These are phyloP conservation scores for Kalmanozyma brasiliensis DNA, from an alignment of 1,284 basidiomycete genomes.

Conservation along the genomic window DNA sequence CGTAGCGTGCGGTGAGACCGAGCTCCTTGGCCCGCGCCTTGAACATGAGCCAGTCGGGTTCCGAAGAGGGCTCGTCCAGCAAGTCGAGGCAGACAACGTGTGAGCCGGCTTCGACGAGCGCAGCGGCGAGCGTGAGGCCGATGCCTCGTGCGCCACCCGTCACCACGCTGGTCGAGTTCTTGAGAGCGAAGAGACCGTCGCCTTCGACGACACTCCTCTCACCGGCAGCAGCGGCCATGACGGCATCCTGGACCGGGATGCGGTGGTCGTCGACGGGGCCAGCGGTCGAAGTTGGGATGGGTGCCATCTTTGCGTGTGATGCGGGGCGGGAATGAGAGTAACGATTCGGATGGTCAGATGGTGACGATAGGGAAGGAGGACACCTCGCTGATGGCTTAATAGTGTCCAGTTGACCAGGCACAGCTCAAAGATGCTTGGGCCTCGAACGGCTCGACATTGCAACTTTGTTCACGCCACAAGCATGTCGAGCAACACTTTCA, in stretches of 20 bases:
- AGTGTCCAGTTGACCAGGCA: too few relatives aligned
- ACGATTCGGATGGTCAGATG: too few relatives aligned
- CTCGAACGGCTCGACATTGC: too few relatives aligned
- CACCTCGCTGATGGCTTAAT: too few relatives aligned
- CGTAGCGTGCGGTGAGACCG: slow-evolving; percentile 73
- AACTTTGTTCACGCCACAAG: too few relatives aligned
- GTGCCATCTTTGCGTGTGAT: slow-evolving; percentile 5
- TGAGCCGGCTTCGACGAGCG: slow-evolving; percentile 79
- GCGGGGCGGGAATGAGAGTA: too few relatives aligned
- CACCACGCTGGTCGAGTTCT: slow-evolving; percentile 22
- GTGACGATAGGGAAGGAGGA: too few relatives aligned
- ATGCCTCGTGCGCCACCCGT: slow-evolving; percentile 77
- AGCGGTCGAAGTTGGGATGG: slow-evolving; percentile 6
- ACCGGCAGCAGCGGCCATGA: slow-evolving; percentile 7
- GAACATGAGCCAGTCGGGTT: slow-evolving; percentile 71
- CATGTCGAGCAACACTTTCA: too few relatives aligned
- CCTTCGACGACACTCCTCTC: slow-evolving; percentile 7
- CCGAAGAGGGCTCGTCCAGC: slow-evolving; percentile 74
- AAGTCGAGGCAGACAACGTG: slow-evolving; percentile 82
- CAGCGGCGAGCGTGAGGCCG: slow-evolving; percentile 82
- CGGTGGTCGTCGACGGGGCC: slow-evolving; percentile 5
- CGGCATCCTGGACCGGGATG: slow-evolving; percentile 9
- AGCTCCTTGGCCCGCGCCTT: slow-evolving; percentile 69
- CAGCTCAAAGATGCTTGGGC: too few relatives aligned
- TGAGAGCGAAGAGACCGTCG: slow-evolving; percentile 14